These are phyloP conservation scores for Globisporangium barbulae DNA, from an alignment of 352 stramenopile species.

Conservation along the genomic window DNA sequence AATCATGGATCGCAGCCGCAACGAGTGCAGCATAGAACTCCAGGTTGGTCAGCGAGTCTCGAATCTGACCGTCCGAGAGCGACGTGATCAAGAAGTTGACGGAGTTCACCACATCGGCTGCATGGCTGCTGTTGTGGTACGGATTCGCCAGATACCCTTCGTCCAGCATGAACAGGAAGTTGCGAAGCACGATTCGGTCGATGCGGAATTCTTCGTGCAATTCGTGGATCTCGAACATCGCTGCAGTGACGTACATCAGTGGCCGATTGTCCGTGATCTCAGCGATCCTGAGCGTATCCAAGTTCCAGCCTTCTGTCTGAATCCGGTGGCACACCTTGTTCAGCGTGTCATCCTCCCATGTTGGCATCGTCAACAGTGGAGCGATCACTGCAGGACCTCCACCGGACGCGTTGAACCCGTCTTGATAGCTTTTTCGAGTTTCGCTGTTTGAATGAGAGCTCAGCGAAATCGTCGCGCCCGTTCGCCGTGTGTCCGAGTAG, in stretches of 20 bases:
- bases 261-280: constrained; percentile 60
- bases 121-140: constrained; percentile 80
- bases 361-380: constrained; percentile 52
- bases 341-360: constrained; percentile 52
- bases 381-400: constrained; percentile 23
- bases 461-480: constrained; percentile 50
- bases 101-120: constrained; percentile 79
- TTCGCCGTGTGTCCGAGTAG: constrained; percentile 55
- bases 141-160: constrained; percentile 73
- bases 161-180: constrained; percentile 77
- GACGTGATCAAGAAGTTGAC: constrained; percentile 77
- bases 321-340: constrained; percentile 48
- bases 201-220: constrained; percentile 76
- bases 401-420: constrained; percentile 33
- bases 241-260: constrained; percentile 78
- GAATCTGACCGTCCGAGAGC: constrained; percentile 66
- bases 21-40: constrained; percentile 80
- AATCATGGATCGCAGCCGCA: constrained; percentile 83
- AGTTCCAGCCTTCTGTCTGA: constrained; percentile 63
- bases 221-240: constrained; percentile 78
- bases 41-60: constrained; percentile 68
- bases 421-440: constrained; percentile 50
- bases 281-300: constrained; percentile 68
- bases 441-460: constrained; percentile 74
- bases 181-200: constrained; percentile 66